Evolutionary conservation across 345 rosid species (phyloP), one percentile per base, ranked within the genome.

Genomic region (Eucalyptus shirleyi): DNA sequence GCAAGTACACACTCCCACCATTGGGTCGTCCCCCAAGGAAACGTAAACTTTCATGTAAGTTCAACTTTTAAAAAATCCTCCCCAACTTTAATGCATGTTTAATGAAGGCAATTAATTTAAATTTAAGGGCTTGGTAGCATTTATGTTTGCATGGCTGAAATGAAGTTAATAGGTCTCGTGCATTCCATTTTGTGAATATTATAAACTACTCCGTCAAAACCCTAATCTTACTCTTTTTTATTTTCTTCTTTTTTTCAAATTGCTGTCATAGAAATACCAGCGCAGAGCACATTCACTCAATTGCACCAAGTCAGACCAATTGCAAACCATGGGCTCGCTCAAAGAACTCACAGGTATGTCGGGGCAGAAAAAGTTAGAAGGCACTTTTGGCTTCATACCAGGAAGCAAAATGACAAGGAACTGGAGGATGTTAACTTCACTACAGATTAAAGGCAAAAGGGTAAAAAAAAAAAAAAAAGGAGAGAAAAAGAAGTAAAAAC

Each of bases 341-440:
- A 44, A 77, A 87, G 91, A 86, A 80, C 53, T 92, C 87, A 56
- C 44, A 50, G 89, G 89, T 87, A 80, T 34, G 88, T 83, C 83
- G 90, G 60, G 87, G 86, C 14, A n/a, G 5, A 88, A 89, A 86
- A 87, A 37, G 86, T 88, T 59, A 42, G 87, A 91, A 88, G 24
- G 80, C 90, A 88, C 90, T 92, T 89, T 50, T 69, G 90, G 93
- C 93, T 87, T 88, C 93, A 88, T 89, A 89, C 86, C 89, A 88
- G 80, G 90, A 49, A 72, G 62, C 93, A 92, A 92, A 93, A 91
- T 90, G 86, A 92, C 88, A 90, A 45, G 55, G 24, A 21, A 62
- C 19, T 10, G 82, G 82, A 87, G 23, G 88, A 88, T 56, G 86
- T 12, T 17, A 56, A 40, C 30, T 92, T 87, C 92, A 92, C 90